Evolutionary conservation across 371 early-diverging fungal genomes (phyloP).

Genomic region (Syncephalastrum racemosum): DNA sequence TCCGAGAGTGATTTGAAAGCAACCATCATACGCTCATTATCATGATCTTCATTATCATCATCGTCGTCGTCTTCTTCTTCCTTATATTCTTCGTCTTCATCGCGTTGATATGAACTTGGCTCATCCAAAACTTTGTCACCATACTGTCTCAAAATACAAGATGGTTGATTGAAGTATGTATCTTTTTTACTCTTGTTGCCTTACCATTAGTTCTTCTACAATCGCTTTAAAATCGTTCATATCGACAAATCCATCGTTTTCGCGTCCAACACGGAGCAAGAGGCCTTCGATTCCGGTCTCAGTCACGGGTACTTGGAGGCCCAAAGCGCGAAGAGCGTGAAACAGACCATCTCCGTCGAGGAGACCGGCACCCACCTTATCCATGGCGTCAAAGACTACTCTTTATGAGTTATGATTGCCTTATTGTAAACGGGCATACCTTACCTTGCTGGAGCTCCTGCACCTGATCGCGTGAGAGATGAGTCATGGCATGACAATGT

Average conservation of each 20-base stretch:
- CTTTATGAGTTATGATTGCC: neutral
- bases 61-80: conserved; percentile 9
- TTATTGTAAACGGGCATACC: too few relatives aligned
- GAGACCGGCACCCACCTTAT: conserved; percentile 25
- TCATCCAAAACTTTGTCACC: too few relatives aligned
- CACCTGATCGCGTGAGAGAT: too few relatives aligned
- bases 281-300: conserved; percentile 20
- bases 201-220: conserved; percentile 29
- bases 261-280: conserved; percentile 20
- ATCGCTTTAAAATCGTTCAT: conserved; percentile 33
- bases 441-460: too few relatives aligned
- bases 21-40: conserved; percentile 1
- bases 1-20: conserved; percentile 26
- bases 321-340: conserved; percentile 20
- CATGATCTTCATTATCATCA: conserved; percentile 5
- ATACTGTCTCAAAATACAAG: too few relatives aligned
- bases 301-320: conserved; percentile 21
- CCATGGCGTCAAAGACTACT: conserved; percentile 29
- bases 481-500: too few relatives aligned
- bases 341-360: conserved; percentile 22
- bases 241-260: conserved; percentile 27
- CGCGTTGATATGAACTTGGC: too few relatives aligned
- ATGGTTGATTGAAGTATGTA: too few relatives aligned
- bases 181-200: neutral
- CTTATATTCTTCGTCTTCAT: too few relatives aligned